Conservation (phyloP, 2,329 filamentous ascomycete species). For the Knoxdaviesia capensis region DNA sequence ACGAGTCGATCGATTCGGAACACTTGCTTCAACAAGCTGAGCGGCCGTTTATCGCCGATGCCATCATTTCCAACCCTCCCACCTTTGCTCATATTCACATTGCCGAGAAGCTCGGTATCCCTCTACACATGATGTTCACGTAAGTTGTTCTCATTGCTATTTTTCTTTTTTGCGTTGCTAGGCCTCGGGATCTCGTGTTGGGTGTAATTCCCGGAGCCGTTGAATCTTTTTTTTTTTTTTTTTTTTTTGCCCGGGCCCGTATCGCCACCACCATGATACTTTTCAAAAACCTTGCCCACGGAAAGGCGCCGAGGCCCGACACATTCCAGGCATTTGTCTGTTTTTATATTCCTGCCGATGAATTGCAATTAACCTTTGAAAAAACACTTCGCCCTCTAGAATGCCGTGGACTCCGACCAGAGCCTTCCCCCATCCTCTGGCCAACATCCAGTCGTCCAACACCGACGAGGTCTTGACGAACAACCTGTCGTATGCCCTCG, state of each 20-base stretch:
- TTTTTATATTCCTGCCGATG: no score
- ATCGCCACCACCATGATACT: no score
- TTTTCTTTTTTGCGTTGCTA: no score
- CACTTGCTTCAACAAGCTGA: slow-evolving; percentile 9
- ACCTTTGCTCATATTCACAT: slow-evolving; percentile 60
- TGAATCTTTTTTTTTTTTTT: no score
- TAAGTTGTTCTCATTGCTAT: slow-evolving; percentile 18
- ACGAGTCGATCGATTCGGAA: slow-evolving; percentile 30
- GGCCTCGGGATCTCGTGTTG: no score
- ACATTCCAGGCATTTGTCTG: no score
- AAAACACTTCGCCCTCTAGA: slow-evolving; percentile 35
- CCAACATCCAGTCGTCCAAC: slow-evolving; percentile 59
- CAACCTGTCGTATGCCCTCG: slow-evolving; percentile 63
- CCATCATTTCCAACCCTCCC: slow-evolving; percentile 60
- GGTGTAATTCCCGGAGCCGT: no score
- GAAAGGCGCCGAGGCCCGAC: no score
- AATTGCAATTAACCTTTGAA: no score
- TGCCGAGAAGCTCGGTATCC: slow-evolving; percentile 55
- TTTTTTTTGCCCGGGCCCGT: no score
- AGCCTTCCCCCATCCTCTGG: slow-evolving; percentile 69
- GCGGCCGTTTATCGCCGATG: slow-evolving; percentile 63
- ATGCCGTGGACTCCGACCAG: slow-evolving; percentile 86
- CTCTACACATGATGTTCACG: slow-evolving; percentile 80
- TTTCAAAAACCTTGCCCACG: no score
- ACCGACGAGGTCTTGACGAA: slow-evolving; percentile 62